Conservation (phyloP, 768 basidiomycete species). For the Lanmaoa rubissima region DNA sequence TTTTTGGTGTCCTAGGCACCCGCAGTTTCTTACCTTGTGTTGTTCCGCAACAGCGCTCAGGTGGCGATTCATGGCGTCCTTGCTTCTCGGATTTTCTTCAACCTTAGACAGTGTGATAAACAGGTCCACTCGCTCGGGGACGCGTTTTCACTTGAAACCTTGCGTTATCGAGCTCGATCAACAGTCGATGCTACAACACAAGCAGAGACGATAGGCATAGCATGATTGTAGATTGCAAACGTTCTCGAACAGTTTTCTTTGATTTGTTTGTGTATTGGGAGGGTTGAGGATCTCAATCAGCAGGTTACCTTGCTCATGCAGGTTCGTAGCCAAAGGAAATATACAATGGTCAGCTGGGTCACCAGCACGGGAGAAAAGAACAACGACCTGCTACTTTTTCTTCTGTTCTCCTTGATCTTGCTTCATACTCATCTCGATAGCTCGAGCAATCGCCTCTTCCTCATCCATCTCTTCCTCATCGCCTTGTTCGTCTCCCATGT, state of each 20-base stretch:
- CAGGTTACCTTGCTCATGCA: neutral
- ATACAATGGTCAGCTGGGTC: constrained; percentile 1
- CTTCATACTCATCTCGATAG: constrained; percentile 94
- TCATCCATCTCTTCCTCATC: constrained; percentile 76
- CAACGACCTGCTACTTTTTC: constrained; percentile 21
- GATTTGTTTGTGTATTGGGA: neutral
- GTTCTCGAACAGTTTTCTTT: neutral
- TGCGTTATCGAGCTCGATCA: constrained; percentile 1
- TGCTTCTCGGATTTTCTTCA: constrained; percentile 30
- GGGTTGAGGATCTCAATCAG: neutral
- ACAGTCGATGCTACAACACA: neutral
- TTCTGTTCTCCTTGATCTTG: constrained; percentile 48
- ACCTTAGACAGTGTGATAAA: constrained; percentile 20
- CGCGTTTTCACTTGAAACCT: neutral
- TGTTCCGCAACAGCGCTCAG: constrained; percentile 20
- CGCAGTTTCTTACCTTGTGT: constrained; percentile 4
- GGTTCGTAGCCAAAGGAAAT: neutral
- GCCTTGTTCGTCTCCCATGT: constrained; percentile 47
- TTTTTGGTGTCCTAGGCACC: neutral
- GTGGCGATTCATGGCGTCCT: constrained; percentile 28
- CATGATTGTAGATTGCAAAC: neutral
- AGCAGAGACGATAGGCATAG: neutral
- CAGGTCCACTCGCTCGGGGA: neutral
- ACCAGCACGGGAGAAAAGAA: neutral
- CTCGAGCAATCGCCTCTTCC: constrained; percentile 86